These are phyloP conservation scores for Lasiosphaeria ovina DNA, from an alignment of 495 filamentous ascomycete genomes.

Conservation along the genomic window DNA sequence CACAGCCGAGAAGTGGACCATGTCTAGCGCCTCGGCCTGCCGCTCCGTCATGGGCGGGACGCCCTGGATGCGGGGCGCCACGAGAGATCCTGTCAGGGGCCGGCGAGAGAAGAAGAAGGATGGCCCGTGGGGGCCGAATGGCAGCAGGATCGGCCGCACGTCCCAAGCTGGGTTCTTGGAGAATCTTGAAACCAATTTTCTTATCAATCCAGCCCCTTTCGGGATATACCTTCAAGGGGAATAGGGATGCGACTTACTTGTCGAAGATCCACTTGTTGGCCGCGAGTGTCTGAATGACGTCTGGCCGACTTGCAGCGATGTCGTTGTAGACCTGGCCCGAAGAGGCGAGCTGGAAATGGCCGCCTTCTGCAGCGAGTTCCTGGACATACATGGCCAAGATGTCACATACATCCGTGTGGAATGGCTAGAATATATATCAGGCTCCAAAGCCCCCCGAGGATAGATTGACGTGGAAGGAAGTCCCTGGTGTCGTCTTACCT, in stretches of 20 bases:
- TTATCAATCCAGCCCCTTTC: background rate
- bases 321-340: conserved; percentile 15
- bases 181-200: background rate
- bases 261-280: conserved; percentile 11
- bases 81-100: conserved; percentile 3
- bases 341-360: conserved; percentile 5
- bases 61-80: conserved; percentile 1
- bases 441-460: background rate
- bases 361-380: conserved; percentile 1
- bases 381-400: conserved; percentile 9
- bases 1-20: conserved; percentile 11
- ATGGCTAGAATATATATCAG: conserved; percentile 1
- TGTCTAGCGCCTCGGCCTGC: conserved; percentile 15
- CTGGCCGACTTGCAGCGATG: conserved; percentile 7
- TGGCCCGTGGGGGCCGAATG: conserved; percentile 2
- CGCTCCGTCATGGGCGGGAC: conserved; percentile 10
- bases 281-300: conserved; percentile 14
- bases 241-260: conserved; percentile 5
- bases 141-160: conserved; percentile 11
- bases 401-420: conserved; percentile 15
- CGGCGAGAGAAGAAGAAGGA: conserved; percentile 9
- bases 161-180: conserved; percentile 1
- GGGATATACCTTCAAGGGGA: background rate
- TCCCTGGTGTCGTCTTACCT: conserved; percentile 26
- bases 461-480: conserved; percentile 23